phyloP scores from a whole-genome alignment of 805 yeast genomes.

The Saccharomyces jurei region DNA sequence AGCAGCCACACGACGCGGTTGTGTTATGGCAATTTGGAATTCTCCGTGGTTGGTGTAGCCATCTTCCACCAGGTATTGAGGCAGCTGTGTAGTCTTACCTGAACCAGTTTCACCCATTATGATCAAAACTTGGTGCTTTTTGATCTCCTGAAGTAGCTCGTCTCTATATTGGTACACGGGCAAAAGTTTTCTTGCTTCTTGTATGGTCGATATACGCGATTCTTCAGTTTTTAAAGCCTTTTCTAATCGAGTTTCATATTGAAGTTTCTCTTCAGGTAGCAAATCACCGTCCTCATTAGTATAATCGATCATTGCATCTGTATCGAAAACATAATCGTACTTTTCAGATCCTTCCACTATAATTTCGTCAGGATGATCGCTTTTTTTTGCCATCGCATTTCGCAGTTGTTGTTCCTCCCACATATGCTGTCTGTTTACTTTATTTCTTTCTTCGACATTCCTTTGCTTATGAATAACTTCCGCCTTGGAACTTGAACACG shows the following conservation, averaged over 20 bases:
- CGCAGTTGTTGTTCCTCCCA: conserved; percentile 31
- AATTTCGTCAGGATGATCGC: conserved; percentile 21
- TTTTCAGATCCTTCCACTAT: conserved; percentile 29
- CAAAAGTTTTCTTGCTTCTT: conserved; percentile 51
- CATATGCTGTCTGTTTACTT: conserved; percentile 26
- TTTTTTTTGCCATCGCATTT: conserved; percentile 15
- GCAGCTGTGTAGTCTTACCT: conserved; percentile 90
- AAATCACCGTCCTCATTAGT: conserved; percentile 34
- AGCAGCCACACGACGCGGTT: conserved; percentile 94
- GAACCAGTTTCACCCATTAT: conserved; percentile 89
- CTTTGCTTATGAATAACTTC: background rate
- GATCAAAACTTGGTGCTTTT: conserved; percentile 56
- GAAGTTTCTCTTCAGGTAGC: conserved; percentile 26
- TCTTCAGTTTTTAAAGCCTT: conserved; percentile 22
- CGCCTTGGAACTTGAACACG: background rate
- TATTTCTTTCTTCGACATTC: conserved; percentile 11
- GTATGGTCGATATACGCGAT: conserved; percentile 28
- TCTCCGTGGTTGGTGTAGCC: conserved; percentile 58
- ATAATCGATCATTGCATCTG: conserved; percentile 52
- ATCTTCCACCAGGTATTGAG: conserved; percentile 77
- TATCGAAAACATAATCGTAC: conserved; percentile 73
- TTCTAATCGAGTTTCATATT: conserved; percentile 18
- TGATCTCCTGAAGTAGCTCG: conserved; percentile 51
- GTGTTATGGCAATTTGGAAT: conserved; percentile 74
- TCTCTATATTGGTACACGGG: conserved; percentile 67